phyloP scores from a whole-genome alignment of 2,329 filamentous ascomycete species.

The Pseudopyrenochaeta lycopersici region DNA sequence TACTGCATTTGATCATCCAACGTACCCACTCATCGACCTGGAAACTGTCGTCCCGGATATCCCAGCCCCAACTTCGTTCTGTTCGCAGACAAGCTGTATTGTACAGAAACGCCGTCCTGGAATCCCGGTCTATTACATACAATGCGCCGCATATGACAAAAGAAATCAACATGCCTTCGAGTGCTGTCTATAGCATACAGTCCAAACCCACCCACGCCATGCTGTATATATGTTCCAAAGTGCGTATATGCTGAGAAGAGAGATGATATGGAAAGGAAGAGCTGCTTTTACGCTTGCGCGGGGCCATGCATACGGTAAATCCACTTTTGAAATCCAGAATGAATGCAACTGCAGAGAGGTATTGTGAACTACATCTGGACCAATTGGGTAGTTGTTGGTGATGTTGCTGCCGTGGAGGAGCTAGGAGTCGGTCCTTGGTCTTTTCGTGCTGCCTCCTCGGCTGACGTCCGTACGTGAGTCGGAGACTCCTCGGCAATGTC shows the following conservation, averaged over 20 bases:
- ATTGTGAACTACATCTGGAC: constrained; percentile 22
- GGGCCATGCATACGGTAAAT: constrained; percentile 22
- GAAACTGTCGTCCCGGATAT: too few relatives aligned
- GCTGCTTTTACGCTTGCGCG: constrained; percentile 18
- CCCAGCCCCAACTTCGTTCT: too few relatives aligned
- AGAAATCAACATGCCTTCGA: constrained; percentile 1
- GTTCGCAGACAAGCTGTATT: too few relatives aligned
- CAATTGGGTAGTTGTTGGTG: constrained; percentile 10
- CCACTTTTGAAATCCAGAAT: constrained; percentile 26
- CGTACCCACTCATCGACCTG: too few relatives aligned
- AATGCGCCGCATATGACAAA: background rate
- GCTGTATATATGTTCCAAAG: constrained; percentile 16
- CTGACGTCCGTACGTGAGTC: constrained; percentile 13
- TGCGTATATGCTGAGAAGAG: constrained; percentile 16
- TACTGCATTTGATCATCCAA: too few relatives aligned
- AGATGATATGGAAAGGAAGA: constrained; percentile 9
- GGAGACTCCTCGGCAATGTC: constrained; percentile 44
- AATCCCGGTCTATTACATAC: too few relatives aligned
- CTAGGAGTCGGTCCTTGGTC: constrained; percentile 22
- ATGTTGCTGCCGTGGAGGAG: constrained; percentile 11
- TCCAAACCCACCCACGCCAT: constrained; percentile 22
- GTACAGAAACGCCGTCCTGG: too few relatives aligned
- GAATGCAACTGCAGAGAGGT: constrained; percentile 15
- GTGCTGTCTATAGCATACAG: constrained; percentile 8
- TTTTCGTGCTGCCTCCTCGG: constrained; percentile 17